Evolutionary conservation across 2,329 filamentous ascomycete species (phyloP).

Genomic region (Calonectria naviculata): DNA sequence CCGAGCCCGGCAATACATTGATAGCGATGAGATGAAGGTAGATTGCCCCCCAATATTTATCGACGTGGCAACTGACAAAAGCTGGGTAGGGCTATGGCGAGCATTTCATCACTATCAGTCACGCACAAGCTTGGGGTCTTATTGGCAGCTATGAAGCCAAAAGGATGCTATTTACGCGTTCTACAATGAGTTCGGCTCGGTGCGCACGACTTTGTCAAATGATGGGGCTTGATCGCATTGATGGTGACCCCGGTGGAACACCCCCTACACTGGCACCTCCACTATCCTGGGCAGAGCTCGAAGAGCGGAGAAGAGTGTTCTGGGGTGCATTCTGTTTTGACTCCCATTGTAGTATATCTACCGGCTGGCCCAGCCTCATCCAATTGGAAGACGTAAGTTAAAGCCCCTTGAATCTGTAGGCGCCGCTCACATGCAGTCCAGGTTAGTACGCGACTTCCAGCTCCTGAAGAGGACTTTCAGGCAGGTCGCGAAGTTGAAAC

Average conservation of each 20-base stretch:
- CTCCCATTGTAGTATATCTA: constrained; percentile 87
- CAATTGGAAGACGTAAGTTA: constrained; percentile 73
- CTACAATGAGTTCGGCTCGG: constrained; percentile 83
- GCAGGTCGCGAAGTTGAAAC: constrained; percentile 72
- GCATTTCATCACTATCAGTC: constrained; percentile 79
- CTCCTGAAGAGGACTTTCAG: constrained; percentile 81
- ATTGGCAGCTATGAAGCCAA: constrained; percentile 85
- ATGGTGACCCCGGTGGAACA: constrained; percentile 72
- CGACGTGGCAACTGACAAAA: neutral
- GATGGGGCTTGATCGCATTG: constrained; percentile 85
- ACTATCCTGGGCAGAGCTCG: constrained; percentile 80
- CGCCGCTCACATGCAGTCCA: constrained; percentile 32
- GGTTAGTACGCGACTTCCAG: constrained; percentile 84
- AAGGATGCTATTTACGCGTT: constrained; percentile 84
- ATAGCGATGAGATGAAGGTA: constrained; percentile 85
- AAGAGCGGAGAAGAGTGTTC: constrained; percentile 84
- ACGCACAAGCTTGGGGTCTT: constrained; percentile 84
- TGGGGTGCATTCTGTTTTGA: constrained; percentile 89
- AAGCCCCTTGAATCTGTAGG: too few species aligned
- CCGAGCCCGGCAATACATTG: constrained; percentile 83
- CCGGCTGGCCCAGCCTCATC: constrained; percentile 88
- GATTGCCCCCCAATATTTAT: constrained; percentile 10
- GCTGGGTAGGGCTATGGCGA: constrained; percentile 76
- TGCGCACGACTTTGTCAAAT: constrained; percentile 80
- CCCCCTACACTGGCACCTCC: constrained; percentile 81